Conservation (phyloP, 164 flowering plant species). For the Malania oleifera region DNA sequence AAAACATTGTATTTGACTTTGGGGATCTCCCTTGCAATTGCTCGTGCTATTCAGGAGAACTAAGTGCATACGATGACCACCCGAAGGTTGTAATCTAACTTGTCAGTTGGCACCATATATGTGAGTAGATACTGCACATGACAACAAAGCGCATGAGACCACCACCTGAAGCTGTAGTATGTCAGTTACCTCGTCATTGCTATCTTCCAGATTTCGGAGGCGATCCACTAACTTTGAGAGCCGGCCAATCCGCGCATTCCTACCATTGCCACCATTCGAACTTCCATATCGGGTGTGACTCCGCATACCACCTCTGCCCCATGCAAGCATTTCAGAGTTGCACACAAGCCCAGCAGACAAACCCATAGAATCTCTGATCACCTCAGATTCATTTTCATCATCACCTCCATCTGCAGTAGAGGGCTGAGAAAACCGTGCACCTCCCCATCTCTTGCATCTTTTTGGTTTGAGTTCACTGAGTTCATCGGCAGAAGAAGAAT, state of each 20-base stretch:
- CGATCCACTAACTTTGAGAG: constrained; percentile 52
- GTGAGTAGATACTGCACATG: neutral
- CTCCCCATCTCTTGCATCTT: constrained; percentile 49
- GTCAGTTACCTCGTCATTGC: constrained; percentile 29
- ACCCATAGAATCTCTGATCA: constrained; percentile 38
- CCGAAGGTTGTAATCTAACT: too few species aligned
- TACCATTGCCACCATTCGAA: constrained; percentile 35
- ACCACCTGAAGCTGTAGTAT: neutral
- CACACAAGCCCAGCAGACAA: constrained; percentile 51
- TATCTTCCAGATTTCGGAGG: constrained; percentile 49
- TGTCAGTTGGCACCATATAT: too few species aligned
- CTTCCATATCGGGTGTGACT: constrained; percentile 68
- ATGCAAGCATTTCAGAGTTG: constrained; percentile 59
- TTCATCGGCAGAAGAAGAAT: constrained; percentile 79
- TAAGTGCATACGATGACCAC: too few species aligned
- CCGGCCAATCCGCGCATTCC: constrained; percentile 40
- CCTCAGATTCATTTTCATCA: constrained; percentile 55
- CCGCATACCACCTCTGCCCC: constrained; percentile 82
- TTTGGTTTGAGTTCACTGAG: constrained; percentile 47
- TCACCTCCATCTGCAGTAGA: constrained; percentile 39
- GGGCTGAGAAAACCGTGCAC: constrained; percentile 36
- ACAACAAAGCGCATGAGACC: neutral
- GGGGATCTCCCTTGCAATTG: too few species aligned
- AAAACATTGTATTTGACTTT: too few species aligned
- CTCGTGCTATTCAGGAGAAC: too few species aligned